Conservation (phyloP, 2,329 filamentous ascomycete species). For the Camillea tinctor region DNA sequence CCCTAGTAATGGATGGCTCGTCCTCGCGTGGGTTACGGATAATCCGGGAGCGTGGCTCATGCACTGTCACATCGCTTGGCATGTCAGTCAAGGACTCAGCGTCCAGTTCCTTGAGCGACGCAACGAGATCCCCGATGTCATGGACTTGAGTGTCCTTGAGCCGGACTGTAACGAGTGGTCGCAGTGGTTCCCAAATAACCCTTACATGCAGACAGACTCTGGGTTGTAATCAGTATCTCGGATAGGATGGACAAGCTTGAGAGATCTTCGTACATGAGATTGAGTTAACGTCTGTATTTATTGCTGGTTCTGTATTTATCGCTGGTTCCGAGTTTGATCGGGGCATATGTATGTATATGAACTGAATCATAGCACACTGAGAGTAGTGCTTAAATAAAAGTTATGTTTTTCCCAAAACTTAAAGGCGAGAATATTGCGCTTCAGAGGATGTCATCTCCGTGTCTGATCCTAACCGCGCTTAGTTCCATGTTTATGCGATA, state of each 20-base stretch:
- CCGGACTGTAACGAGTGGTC: conserved; percentile 2
- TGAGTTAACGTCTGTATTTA: too few species aligned
- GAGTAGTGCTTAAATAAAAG: too few species aligned
- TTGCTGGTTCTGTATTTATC: too few species aligned
- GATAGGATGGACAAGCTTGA: not conserved
- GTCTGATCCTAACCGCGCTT: too few species aligned
- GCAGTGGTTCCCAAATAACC: conserved; percentile 3
- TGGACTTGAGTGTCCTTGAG: conserved; percentile 5
- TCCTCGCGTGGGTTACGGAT: conserved; percentile 46
- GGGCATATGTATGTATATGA: too few species aligned
- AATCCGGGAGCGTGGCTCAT: conserved; percentile 47
- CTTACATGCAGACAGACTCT: conserved; percentile 4
- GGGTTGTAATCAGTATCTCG: conserved; percentile 8
- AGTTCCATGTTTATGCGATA: too few species aligned
- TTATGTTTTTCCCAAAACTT: too few species aligned
- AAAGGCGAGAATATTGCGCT: too few species aligned
- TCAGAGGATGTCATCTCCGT: too few species aligned
- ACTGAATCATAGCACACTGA: too few species aligned
- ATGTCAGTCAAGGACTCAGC: conserved; percentile 12
- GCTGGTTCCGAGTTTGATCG: too few species aligned
- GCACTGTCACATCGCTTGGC: conserved; percentile 13
- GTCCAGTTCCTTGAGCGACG: conserved; percentile 12
- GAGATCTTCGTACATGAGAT: not conserved
- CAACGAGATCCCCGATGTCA: not conserved
- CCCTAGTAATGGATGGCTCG: conserved; percentile 42